Conservation (phyloP, 2,329 filamentous ascomycete species). For the Pseudocercospora eumusae region DNA sequence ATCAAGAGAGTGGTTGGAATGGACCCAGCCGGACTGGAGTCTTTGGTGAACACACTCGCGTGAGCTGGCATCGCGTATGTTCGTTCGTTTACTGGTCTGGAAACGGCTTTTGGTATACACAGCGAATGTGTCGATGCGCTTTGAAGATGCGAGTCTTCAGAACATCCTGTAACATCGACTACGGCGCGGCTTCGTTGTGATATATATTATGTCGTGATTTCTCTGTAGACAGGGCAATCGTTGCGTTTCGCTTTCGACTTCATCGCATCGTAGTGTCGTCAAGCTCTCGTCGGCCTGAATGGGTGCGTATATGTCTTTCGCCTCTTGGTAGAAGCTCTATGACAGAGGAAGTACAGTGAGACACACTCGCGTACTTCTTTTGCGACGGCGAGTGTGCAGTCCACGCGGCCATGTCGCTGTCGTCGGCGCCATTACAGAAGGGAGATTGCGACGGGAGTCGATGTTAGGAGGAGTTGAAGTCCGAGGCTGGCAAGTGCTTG, state of each 20-base stretch:
- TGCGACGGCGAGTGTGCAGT: neutral
- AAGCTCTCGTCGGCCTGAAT: neutral
- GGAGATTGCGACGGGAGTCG: neutral
- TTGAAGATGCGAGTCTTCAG: neutral
- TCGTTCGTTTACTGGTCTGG: neutral
- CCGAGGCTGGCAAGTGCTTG: neutral
- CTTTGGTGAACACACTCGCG: slow-evolving; percentile 26
- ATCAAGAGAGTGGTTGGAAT: slow-evolving; percentile 35
- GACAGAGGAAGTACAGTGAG: neutral
- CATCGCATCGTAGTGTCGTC: neutral
- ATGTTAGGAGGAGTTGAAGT: neutral
- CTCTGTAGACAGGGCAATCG: neutral
- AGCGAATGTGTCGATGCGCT: neutral
- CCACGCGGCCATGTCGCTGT: neutral
- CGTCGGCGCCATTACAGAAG: neutral
- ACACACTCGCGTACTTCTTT: neutral
- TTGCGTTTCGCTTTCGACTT: neutral
- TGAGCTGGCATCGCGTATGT: neutral
- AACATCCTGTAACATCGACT: neutral
- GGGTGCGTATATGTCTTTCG: neutral
- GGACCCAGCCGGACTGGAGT: slow-evolving; percentile 29
- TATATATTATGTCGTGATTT: neutral
- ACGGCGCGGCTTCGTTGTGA: neutral
- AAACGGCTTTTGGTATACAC: neutral
- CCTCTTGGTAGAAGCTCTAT: neutral